A percentile compares a stretch with the other conserved stretches of the same genome.
Conservation (phyloP, 1,139 yeast genomes). For the Saccharomyces hybrid region DNA sequence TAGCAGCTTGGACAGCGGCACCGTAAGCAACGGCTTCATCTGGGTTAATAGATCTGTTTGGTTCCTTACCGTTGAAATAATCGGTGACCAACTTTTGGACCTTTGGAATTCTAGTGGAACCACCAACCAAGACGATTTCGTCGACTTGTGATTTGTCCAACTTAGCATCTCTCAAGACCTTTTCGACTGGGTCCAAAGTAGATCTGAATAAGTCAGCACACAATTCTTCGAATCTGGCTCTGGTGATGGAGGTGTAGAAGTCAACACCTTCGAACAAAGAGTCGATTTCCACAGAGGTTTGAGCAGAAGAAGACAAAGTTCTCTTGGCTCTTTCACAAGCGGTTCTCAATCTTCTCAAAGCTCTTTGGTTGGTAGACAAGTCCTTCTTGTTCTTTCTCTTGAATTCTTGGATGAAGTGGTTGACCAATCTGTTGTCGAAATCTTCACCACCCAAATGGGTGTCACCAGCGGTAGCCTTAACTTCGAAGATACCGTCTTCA, state of each 20-base stretch:
- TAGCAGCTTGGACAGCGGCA: conserved; percentile 80
- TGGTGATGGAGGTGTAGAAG: conserved; percentile 68
- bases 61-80: conserved; percentile 79
- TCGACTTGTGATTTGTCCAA: conserved; percentile 66
- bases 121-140: conserved; percentile 82
- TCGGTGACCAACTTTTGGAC: conserved; percentile 76
- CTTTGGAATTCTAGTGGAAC: conserved; percentile 88
- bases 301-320: conserved; percentile 72
- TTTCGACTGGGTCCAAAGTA: conserved; percentile 73
- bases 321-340: conserved; percentile 88
- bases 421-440: conserved; percentile 69
- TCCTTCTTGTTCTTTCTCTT: conserved; percentile 74
- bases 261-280: conserved; percentile 73
- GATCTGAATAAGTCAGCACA: conserved; percentile 74
- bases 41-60: conserved; percentile 73
- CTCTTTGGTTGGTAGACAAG: conserved; percentile 62
- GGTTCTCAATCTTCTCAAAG: conserved; percentile 76
- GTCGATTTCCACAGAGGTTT: conserved; percentile 76
- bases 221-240: conserved; percentile 83
- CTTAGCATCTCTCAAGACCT: conserved; percentile 72
- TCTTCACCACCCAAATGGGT: conserved; percentile 97
- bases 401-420: conserved; percentile 66
- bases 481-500: conserved; percentile 93
- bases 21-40: conserved; percentile 68
- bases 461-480: conserved; percentile 96